Evolutionary conservation across 768 basidiomycete genomes (phyloP).

Genomic region (Leccinum imitatum): DNA sequence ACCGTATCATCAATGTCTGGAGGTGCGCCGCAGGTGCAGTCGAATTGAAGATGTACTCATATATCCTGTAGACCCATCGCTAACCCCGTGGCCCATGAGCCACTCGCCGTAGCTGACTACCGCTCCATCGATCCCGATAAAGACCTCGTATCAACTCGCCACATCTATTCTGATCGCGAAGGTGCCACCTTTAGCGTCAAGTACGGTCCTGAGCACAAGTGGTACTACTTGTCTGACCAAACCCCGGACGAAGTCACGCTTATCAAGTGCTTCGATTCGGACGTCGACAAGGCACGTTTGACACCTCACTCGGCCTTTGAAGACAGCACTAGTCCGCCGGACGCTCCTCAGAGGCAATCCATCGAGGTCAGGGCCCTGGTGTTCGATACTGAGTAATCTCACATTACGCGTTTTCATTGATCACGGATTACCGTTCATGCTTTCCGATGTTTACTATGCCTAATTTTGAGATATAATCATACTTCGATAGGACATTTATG

Average conservation of each 20-base stretch:
- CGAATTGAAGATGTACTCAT: not conserved
- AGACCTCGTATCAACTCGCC: not conserved
- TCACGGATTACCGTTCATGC: too few relatives aligned
- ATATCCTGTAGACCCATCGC: not conserved
- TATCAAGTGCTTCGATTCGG: not conserved
- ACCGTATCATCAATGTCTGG: constrained; percentile 49
- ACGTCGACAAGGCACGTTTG: not conserved
- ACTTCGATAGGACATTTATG: too few relatives aligned
- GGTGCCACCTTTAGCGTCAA: not conserved
- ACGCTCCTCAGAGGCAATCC: not conserved
- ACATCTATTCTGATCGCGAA: not conserved
- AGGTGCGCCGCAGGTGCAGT: constrained; percentile 22
- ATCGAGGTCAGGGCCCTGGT: not conserved
- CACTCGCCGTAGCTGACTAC: not conserved
- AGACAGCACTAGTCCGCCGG: not conserved
- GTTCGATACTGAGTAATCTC: not conserved
- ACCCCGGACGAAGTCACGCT: not conserved
- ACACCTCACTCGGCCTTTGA: not conserved
- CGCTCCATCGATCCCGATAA: not conserved
- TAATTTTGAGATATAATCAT: too few relatives aligned
- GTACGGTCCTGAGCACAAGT: not conserved
- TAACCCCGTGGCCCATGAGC: not conserved
- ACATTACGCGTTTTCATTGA: too few relatives aligned
- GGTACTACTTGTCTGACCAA: not conserved
- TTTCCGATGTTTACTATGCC: too few relatives aligned